Evolutionary conservation across 176 grass and related monocot species (phyloP).

Genomic region (Raddia distichophylla): DNA sequence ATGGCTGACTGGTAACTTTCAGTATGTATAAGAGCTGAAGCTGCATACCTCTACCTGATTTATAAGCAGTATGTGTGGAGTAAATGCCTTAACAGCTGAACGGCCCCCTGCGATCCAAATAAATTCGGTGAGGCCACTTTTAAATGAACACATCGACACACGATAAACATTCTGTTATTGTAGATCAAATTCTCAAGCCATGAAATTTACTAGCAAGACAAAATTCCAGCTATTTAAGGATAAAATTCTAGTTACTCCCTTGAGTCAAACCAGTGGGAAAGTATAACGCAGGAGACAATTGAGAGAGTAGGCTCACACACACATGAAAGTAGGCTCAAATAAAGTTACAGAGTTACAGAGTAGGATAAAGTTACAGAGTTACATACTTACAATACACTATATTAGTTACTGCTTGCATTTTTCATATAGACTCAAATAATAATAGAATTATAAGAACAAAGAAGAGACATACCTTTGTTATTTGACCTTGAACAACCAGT

Average conservation of each 20-base stretch:
- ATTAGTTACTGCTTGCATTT: too few species aligned
- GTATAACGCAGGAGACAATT: background rate
- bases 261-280: background rate
- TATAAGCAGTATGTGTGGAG: slow-evolving; percentile 38
- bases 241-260: background rate
- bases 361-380: too few species aligned
- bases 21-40: background rate
- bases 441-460: too few species aligned
- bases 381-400: too few species aligned
- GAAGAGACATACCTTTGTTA: too few species aligned
- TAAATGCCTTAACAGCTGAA: slow-evolving; percentile 49
- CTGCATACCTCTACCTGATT: slow-evolving; percentile 45
- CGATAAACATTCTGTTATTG: background rate
- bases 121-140: background rate
- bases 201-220: background rate
- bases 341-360: too few species aligned
- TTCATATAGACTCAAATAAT: too few species aligned
- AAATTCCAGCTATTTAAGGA: too few species aligned
- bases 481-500: too few species aligned
- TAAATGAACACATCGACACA: background rate
- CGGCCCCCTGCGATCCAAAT: slow-evolving; percentile 31
- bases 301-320: too few species aligned
- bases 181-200: background rate
- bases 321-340: too few species aligned
- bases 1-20: background rate